Base-by-base conservation (phyloP, 306 rosid genomes). In the Begonia loranthoides region DNA sequence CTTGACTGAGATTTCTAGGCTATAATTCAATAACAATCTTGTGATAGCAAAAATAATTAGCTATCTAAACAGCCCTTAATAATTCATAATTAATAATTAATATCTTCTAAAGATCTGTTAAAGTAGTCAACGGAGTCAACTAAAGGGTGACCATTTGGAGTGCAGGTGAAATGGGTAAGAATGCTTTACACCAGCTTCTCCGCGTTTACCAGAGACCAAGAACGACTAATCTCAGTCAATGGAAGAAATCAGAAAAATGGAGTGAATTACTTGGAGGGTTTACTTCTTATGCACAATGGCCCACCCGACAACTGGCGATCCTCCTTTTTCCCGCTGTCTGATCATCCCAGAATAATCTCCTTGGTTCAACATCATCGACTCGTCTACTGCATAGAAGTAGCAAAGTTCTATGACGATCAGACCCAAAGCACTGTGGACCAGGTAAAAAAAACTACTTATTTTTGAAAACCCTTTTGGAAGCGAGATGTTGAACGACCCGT, bases 101-200 rank as follows among this genome's bases (percentile, higher is more conserved):
- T n/a, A n/a, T n/a, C n/a, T n/a, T n/a, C n/a, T n/a, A n/a, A n/a
- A n/a, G n/a, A n/a, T n/a, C n/a, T n/a, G n/a, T n/a, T n/a, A n/a
- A n/a, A n/a, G n/a, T 19, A 19, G 22, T 19, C 22, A 1, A 19
- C 22, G 22, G 22, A 19, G 36, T 28, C 36, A 28, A 28, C 8
- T 28, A 28, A 28, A 28, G 36, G 5, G 36, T 1, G 36, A 7
- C 1, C 4, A 28, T 28, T 28, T 28, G 36, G 36, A 5, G 6
- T 28, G 15, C 50, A 89, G 99, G 96, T 63, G 17, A 80, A 76
- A 63, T 83, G 95, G 95, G 39, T 82, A 4, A 64, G 76, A 10
- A 55, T 86, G 59, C 41, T 86, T 17, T 92, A 86, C 87, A 59
- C 19, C 2, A 50, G 80, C 46, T 92, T 92, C 60, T 40, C 76